Evolutionary conservation across 1,284 basidiomycete genomes (phyloP).

Genomic region (Apiotrichum montevideense): DNA sequence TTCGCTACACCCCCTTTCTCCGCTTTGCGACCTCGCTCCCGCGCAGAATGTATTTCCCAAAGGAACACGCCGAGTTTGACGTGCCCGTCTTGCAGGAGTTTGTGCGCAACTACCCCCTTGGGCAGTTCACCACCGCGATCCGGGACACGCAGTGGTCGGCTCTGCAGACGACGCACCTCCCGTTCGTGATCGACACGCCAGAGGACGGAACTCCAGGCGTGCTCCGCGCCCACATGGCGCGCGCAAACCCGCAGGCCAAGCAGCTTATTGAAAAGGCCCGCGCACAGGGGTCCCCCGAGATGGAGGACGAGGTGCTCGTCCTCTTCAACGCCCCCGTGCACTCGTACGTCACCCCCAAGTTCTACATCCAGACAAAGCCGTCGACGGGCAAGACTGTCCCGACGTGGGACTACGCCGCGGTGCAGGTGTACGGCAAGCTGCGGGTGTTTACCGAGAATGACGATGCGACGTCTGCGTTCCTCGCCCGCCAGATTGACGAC

Average conservation of each 20-base stretch:
- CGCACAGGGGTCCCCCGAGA: neutral
- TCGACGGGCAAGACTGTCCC: conserved; percentile 44
- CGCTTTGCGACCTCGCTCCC: neutral
- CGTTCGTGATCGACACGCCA: conserved; percentile 44
- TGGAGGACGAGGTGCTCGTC: conserved; percentile 40
- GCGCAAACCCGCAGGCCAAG: conserved; percentile 45
- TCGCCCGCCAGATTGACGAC: conserved; percentile 35
- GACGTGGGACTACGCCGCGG: conserved; percentile 46
- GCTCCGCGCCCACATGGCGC: conserved; percentile 43
- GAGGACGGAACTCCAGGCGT: conserved; percentile 9
- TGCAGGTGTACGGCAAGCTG: conserved; percentile 44
- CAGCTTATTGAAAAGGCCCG: conserved; percentile 24
- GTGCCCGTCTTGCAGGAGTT: conserved; percentile 43
- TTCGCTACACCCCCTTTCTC: neutral
- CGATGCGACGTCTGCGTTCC: conserved; percentile 22
- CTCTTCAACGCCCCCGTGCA: conserved; percentile 42
- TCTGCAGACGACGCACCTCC: conserved; percentile 50
- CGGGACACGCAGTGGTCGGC: conserved; percentile 28
- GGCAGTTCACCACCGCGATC: conserved; percentile 48
- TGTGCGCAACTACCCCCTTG: conserved; percentile 47
- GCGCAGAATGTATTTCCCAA: conserved; percentile 48
- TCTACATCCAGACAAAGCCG: conserved; percentile 44
- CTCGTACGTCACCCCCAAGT: conserved; percentile 44
- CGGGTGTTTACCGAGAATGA: conserved; percentile 23
- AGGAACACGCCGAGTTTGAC: conserved; percentile 47